Conservation (phyloP, 306 rosid genomes). For the Corylus avellana region DNA sequence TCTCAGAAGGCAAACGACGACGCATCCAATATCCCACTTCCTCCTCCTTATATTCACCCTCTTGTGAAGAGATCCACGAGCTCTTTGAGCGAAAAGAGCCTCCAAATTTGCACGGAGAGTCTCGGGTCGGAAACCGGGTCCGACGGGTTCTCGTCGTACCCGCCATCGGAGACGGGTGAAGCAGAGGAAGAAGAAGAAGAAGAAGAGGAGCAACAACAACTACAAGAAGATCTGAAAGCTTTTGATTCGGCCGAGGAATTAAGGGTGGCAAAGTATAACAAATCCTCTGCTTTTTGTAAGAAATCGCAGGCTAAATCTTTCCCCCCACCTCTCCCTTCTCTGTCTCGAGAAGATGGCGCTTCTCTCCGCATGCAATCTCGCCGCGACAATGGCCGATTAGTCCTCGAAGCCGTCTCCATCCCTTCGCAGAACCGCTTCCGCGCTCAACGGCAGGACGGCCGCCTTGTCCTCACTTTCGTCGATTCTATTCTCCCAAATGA, state of each 20-base stretch:
- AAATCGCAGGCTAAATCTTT: conserved; percentile 41
- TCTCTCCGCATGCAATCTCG: conserved; percentile 57
- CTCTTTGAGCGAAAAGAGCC: conserved; percentile 62
- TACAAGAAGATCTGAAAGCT: conserved; percentile 10
- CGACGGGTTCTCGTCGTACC: conserved; percentile 57
- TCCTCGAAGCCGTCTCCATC: conserved; percentile 71
- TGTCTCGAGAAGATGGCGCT: conserved; percentile 39
- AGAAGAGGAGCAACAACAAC: neutral
- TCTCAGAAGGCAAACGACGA: conserved; percentile 43
- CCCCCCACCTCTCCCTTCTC: conserved; percentile 78
- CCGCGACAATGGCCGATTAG: conserved; percentile 81
- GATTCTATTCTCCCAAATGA: neutral
- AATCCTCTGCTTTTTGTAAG: conserved; percentile 25
- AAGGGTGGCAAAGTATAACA: conserved; percentile 21
- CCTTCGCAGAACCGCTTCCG: conserved; percentile 54
- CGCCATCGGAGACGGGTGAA: conserved; percentile 47
- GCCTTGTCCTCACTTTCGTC: conserved; percentile 70
- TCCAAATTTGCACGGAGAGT: conserved; percentile 77
- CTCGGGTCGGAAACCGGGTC: conserved; percentile 98
- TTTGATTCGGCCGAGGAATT: conserved; percentile 25
- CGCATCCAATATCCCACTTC: conserved; percentile 30
- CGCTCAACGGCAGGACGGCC: conserved; percentile 69
- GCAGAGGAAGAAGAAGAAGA: conserved; percentile 7
- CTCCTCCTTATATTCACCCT: conserved; percentile 77
- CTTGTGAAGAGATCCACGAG: conserved; percentile 62